phyloP scores from a whole-genome alignment of 176 grass and related monocot species.

The Paspalum vaginatum region DNA sequence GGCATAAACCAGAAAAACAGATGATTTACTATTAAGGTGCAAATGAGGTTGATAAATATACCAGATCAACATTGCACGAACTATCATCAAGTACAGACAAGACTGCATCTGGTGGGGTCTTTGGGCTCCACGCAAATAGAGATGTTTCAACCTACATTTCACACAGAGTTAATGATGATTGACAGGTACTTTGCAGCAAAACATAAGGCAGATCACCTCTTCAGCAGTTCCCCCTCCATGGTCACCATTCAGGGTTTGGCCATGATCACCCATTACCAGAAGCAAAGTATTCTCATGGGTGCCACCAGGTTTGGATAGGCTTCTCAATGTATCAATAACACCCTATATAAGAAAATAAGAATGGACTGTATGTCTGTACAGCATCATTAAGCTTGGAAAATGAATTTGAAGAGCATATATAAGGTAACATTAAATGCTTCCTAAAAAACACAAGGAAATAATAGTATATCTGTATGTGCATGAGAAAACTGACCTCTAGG shows the following conservation, averaged over 20 bases:
- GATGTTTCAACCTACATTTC: constrained; percentile 83
- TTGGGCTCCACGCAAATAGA: constrained; percentile 84
- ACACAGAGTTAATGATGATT: constrained; percentile 37
- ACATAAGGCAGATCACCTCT: constrained; percentile 64
- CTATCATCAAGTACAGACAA: constrained; percentile 71
- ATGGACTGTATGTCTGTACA: not conserved
- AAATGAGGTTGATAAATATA: constrained; percentile 45
- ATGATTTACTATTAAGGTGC: constrained; percentile 20
- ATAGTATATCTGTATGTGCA: not conserved
- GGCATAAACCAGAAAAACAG: constrained; percentile 12
- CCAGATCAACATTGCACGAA: constrained; percentile 72
- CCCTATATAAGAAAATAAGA: constrained; percentile 46
- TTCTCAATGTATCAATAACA: constrained; percentile 77
- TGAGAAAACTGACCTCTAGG: constrained; percentile 55
- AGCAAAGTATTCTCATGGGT: constrained; percentile 92
- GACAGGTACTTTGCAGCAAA: constrained; percentile 20
- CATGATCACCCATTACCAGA: constrained; percentile 97
- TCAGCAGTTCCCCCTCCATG: constrained; percentile 94
- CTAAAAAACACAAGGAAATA: constrained; percentile 1
- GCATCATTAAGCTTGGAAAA: not conserved
- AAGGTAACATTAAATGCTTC: constrained; percentile 15
- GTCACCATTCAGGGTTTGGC: constrained; percentile 96
- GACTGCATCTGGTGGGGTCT: constrained; percentile 60
- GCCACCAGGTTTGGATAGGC: constrained; percentile 59
- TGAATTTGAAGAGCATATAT: not conserved